Conservation (phyloP, 179 eudicot species). For the Silene noctiflora region DNA sequence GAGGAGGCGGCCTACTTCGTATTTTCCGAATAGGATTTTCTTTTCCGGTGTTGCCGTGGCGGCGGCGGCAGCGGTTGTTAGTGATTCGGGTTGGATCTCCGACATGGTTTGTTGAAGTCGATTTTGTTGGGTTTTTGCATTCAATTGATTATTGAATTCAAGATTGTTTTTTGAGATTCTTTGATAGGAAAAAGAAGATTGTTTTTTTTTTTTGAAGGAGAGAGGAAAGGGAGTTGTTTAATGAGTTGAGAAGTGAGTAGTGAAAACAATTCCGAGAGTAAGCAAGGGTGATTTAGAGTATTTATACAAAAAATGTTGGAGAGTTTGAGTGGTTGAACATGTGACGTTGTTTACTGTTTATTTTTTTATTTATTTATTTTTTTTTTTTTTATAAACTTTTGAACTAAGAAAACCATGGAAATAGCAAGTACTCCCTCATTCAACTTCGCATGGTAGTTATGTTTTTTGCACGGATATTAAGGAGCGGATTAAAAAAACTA, state of each 20-base stretch:
- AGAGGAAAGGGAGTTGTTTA: not conserved
- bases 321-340: not conserved
- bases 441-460: too few relatives aligned
- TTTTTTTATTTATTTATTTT: too few relatives aligned
- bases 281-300: not conserved
- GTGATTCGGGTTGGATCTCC: constrained; percentile 20
- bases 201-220: not conserved
- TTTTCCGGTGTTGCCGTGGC: not conserved
- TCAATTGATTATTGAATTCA: not conserved
- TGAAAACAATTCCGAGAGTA: constrained; percentile 17
- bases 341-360: not conserved
- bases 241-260: not conserved
- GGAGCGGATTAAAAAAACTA: too few relatives aligned
- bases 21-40: constrained; percentile 44
- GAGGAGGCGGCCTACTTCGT: constrained; percentile 61
- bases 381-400: too few relatives aligned
- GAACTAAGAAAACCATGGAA: too few relatives aligned
- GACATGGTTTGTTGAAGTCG: constrained; percentile 19
- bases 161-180: not conserved
- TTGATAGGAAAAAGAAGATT: not conserved
- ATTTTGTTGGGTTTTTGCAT: not conserved
- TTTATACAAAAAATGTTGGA: constrained; percentile 18
- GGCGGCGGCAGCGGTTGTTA: constrained; percentile 5
- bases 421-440: too few relatives aligned
- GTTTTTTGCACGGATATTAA: too few relatives aligned